phyloP scores from a whole-genome alignment of 495 filamentous ascomycete genomes.

The Gamarada debralockiae region DNA sequence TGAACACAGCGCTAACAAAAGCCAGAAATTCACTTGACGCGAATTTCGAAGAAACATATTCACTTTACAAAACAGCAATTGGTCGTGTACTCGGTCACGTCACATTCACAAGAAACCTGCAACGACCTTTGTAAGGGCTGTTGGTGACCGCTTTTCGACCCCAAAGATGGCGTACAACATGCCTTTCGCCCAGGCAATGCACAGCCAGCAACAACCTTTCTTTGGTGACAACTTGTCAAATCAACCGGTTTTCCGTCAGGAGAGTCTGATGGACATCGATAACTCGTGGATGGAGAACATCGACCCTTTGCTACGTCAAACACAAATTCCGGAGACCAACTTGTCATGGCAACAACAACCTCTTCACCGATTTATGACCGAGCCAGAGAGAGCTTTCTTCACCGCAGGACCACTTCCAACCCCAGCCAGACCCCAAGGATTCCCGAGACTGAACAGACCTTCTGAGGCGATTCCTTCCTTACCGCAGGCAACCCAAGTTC shows the following conservation, averaged over 20 bases:
- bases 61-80: too few species aligned
- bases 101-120: too few species aligned
- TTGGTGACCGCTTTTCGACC: not conserved
- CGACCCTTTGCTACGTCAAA: constrained; percentile 3
- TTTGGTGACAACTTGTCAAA: not conserved
- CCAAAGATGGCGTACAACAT: constrained; percentile 7
- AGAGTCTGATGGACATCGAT: not conserved
- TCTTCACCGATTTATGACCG: constrained; percentile 9
- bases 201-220: not conserved
- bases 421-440: not conserved
- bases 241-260: not conserved
- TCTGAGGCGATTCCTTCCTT: not conserved
- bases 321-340: not conserved
- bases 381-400: constrained; percentile 7
- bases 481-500: not conserved
- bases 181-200: not conserved
- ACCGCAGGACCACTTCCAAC: constrained; percentile 3
- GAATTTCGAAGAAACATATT: too few species aligned
- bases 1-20: too few species aligned
- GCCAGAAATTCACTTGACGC: too few species aligned
- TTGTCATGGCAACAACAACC: not conserved
- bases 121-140: constrained; percentile 1
- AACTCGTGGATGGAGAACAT: not conserved
- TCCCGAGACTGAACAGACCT: not conserved
- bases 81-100: too few species aligned